Evolutionary conservation across 2,329 filamentous ascomycete species (phyloP).

Genomic region (Clonostachys solani): DNA sequence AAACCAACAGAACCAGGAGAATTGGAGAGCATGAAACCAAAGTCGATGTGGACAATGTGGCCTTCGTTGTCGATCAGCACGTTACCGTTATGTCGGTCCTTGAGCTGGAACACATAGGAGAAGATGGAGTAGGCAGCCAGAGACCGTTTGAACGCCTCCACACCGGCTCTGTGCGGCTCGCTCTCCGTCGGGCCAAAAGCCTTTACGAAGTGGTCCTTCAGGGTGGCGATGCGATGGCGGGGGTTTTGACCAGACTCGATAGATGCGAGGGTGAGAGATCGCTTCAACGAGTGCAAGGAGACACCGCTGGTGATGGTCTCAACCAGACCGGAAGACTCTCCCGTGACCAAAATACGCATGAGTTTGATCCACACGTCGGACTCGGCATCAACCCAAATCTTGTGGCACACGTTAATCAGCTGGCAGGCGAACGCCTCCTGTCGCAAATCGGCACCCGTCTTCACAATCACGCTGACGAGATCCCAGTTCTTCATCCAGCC

Average conservation of each 20-base stretch:
- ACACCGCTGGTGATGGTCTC: constrained; percentile 88
- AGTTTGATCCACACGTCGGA: constrained; percentile 84
- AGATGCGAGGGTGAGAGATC: constrained; percentile 71
- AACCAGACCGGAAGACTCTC: constrained; percentile 78
- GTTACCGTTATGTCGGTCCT: constrained; percentile 84
- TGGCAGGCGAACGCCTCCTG: constrained; percentile 87
- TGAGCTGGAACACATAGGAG: constrained; percentile 78
- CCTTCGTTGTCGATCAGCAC: constrained; percentile 82
- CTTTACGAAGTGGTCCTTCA: constrained; percentile 79
- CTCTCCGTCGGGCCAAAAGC: constrained; percentile 69
- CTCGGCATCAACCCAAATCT: constrained; percentile 73
- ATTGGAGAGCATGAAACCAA: constrained; percentile 87
- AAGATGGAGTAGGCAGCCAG: constrained; percentile 83
- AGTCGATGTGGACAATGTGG: constrained; percentile 85
- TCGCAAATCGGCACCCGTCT: constrained; percentile 77
- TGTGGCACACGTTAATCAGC: constrained; percentile 75
- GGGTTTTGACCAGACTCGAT: constrained; percentile 71
- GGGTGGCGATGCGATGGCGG: constrained; percentile 70
- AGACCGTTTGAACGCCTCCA: constrained; percentile 77
- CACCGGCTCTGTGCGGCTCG: constrained; percentile 65
- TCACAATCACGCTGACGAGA: constrained; percentile 80
- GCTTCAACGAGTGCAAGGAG: constrained; percentile 80
- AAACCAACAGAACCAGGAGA: constrained; percentile 81
- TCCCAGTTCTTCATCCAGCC: constrained; percentile 92
- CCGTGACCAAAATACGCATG: constrained; percentile 83